Evolutionary conservation across 2,329 filamentous ascomycete genomes (phyloP), one percentile per base, ranked within the genome.

Genomic region (Phoma herbarum): DNA sequence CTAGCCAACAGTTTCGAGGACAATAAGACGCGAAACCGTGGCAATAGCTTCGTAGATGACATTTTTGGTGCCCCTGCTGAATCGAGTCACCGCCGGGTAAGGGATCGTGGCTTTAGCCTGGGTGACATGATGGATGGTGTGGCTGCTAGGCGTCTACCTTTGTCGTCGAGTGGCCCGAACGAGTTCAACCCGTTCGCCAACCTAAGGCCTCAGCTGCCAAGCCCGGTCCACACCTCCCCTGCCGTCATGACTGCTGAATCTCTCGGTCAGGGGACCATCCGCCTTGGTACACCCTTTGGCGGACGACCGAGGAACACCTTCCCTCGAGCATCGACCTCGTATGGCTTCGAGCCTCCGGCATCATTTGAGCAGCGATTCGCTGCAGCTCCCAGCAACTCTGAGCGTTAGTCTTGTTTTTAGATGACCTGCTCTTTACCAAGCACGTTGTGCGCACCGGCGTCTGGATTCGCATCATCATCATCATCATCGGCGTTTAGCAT

Each of bases 21-120:
- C 25, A 69, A 70, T 25, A 69, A 70, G 50, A 63, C 64, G n/a
- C 68, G 73, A 9, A 72, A 66, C 41, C 71, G 74, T 35, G 71
- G 72, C 20, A 79, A 79, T 35, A 79, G 77, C 60, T 77, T 80
- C 7, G 75, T 77, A 37, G 76, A 74, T 48, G 77, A 82, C 56
- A 70, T 84, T 9, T 82, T 84, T 61, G 77, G 79, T 53, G 76
- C 77, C 31, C 76, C 79, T 37, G 76, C 78, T 26, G 82, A 86
- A 59, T 78, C 80, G 10, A 82, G 83, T 52, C 81, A 85, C 64
- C 83, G 84, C 54, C 83, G 85, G 28, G 81, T 86, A 31, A 83
- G 86, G 39, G 86, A 83, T 65, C 84, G 87, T 42, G 86, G 86
- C 53, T 87, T 86, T 66, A 88, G 85, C 45, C 80, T 85, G 23